Conservation (phyloP, 495 filamentous ascomycete species). For the Aspergillus sclerotiicarbonarius region DNA sequence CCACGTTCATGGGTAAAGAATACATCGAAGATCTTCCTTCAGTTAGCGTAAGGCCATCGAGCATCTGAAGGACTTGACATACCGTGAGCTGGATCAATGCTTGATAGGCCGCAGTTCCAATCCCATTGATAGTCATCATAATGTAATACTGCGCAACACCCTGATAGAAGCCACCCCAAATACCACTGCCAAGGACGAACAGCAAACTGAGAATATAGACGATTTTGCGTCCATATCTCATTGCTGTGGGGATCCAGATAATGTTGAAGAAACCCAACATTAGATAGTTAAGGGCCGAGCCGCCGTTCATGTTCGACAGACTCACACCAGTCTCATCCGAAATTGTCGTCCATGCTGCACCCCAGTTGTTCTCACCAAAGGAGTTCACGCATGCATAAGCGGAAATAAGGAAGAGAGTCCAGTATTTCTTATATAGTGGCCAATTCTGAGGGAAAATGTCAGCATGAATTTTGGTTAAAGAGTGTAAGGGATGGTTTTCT, state of each 20-base stretch:
- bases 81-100: conserved; percentile 32
- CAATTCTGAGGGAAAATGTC: conserved; percentile 20
- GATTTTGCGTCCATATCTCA: conserved; percentile 35
- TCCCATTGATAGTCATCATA: conserved; percentile 23
- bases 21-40: conserved; percentile 28
- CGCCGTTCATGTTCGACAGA: conserved; percentile 32
- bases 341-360: conserved; percentile 32
- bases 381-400: conserved; percentile 30
- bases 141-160: conserved; percentile 29
- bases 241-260: conserved; percentile 34
- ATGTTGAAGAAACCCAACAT: conserved; percentile 36
- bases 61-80: background rate
- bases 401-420: conserved; percentile 28
- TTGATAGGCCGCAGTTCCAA: conserved; percentile 32
- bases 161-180: conserved; percentile 27
- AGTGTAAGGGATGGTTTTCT: background rate
- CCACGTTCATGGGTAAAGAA: conserved; percentile 21
- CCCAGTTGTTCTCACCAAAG: conserved; percentile 33
- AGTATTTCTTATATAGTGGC: conserved; percentile 27
- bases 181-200: conserved; percentile 20
- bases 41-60: background rate
- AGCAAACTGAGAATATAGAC: conserved; percentile 29
- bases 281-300: conserved; percentile 32
- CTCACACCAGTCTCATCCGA: conserved; percentile 28
- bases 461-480: background rate